Evolutionary conservation across 345 rosid species (phyloP).

Genomic region (Populus ilicifolia): DNA sequence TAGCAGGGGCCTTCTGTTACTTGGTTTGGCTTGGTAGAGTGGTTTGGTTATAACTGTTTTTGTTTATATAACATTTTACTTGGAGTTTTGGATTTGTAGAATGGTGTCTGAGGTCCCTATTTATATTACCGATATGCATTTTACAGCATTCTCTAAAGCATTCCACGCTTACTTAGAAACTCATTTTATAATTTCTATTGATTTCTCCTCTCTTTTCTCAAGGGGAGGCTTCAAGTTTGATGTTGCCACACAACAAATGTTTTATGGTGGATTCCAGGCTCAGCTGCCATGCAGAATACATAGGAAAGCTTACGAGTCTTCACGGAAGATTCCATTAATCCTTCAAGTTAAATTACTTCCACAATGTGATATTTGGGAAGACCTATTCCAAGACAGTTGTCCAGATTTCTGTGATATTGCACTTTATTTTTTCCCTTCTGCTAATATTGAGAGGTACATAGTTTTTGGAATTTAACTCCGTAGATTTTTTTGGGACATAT

Average conservation of each 20-base stretch:
- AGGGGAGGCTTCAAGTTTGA: conserved; percentile 54
- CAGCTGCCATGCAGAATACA: conserved; percentile 39
- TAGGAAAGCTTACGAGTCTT: conserved; percentile 39
- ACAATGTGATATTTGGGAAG: conserved; percentile 15
- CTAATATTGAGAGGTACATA: conserved; percentile 41
- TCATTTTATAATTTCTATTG: not conserved
- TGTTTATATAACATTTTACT: not conserved
- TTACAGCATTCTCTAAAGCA: not conserved
- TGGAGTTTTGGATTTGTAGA: not conserved
- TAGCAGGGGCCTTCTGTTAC: too few species aligned
- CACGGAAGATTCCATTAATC: conserved; percentile 38
- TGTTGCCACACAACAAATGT: conserved; percentile 19
- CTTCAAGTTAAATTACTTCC: conserved; percentile 52
- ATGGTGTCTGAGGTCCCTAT: not conserved
- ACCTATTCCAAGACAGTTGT: conserved; percentile 26
- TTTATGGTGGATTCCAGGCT: conserved; percentile 49
- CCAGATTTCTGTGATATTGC: conserved; percentile 46
- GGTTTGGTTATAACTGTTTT: too few species aligned
- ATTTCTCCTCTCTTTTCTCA: not conserved
- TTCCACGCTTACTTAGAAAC: not conserved
- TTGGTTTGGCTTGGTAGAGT: too few species aligned
- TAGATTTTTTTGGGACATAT: not conserved
- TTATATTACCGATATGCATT: not conserved
- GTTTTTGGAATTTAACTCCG: conserved; percentile 2
- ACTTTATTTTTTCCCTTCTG: conserved; percentile 51